These are phyloP conservation scores for Termitomyces eurrhizus DNA, from an alignment of 768 basidiomycete genomes.

Conservation along the genomic window DNA sequence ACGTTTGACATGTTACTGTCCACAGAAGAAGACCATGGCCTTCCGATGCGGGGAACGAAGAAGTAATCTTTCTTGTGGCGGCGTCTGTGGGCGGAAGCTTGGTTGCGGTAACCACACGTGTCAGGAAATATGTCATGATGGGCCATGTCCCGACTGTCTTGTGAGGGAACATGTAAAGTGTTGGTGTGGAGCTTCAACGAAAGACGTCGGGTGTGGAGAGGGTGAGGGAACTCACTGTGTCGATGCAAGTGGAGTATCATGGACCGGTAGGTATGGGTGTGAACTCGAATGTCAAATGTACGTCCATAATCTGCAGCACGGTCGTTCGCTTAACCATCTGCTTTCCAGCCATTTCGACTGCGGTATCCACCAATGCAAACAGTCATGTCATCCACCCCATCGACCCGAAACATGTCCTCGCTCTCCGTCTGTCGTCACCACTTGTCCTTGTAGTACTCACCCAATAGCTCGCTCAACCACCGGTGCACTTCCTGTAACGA, in stretches of 20 bases:
- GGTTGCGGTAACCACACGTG: conserved; percentile 75
- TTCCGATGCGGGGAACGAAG: conserved; percentile 49
- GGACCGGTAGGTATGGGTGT: conserved; percentile 67
- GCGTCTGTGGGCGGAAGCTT: conserved; percentile 43
- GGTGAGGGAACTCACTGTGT: conserved; percentile 40
- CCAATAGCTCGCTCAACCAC: conserved; percentile 37
- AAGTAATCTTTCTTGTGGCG: conserved; percentile 38
- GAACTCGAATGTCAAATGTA: conserved; percentile 55
- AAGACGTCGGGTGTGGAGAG: conserved; percentile 63
- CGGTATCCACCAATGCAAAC: conserved; percentile 67
- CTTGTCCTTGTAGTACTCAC: conserved; percentile 82
- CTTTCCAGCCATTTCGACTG: conserved; percentile 63
- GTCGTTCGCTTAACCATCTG: conserved; percentile 1
- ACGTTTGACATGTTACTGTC: conserved; percentile 75
- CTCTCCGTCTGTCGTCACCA: conserved; percentile 61
- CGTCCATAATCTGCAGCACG: conserved; percentile 12
- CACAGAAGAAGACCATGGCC: conserved; percentile 51
- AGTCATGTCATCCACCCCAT: conserved; percentile 72
- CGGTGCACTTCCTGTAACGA: conserved; percentile 22
- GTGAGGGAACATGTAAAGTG: conserved; percentile 55
- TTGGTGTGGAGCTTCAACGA: conserved; percentile 74
- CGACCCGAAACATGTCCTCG: conserved; percentile 62
- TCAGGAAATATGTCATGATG: conserved; percentile 66
- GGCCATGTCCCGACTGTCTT: conserved; percentile 65
- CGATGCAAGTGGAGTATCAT: conserved; percentile 40